phyloP scores from a whole-genome alignment of 192 early-diverging fungal species.

The Mortierella hygrophila region DNA sequence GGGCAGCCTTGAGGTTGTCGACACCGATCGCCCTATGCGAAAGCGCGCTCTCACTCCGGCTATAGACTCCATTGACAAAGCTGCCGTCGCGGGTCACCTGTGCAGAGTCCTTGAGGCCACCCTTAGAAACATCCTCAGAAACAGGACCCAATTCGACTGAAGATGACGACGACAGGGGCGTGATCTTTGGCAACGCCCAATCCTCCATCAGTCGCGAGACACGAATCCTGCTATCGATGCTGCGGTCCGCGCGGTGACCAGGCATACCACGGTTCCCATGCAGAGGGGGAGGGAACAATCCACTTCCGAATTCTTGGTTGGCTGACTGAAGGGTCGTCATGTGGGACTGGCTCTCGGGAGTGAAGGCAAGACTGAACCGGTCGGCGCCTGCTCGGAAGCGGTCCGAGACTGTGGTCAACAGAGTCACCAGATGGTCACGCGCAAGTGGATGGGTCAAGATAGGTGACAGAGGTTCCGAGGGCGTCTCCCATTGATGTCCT shows the following conservation, averaged over 20 bases:
- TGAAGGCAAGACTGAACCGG: constrained; percentile 19
- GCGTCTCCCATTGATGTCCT: constrained; percentile 26
- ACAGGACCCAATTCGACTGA: constrained; percentile 2
- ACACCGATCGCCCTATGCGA: constrained; percentile 39
- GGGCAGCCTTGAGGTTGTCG: constrained; percentile 36
- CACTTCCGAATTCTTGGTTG: constrained; percentile 15
- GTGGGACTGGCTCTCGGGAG: constrained; percentile 16
- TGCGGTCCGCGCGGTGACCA: constrained; percentile 14
- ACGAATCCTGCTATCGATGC: constrained; percentile 39
- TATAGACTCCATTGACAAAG: neutral
- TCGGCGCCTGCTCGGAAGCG: constrained; percentile 44
- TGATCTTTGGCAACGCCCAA: constrained; percentile 45
- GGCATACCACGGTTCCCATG: neutral
- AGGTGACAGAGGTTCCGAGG: constrained; percentile 31
- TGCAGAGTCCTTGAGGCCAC: constrained; percentile 3
- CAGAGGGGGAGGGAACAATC: constrained; percentile 15
- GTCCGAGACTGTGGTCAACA: constrained; percentile 47
- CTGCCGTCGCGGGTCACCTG: constrained; percentile 18
- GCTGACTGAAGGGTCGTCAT: constrained; percentile 2
- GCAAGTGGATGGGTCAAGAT: constrained; percentile 45
- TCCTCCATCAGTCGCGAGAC: constrained; percentile 47
- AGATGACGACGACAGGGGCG: constrained; percentile 5
- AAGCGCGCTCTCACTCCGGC: neutral
- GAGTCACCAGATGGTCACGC: constrained; percentile 37
- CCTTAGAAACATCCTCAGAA: neutral